Evolutionary conservation across 108 stramenopile species (phyloP).

Genomic region (Licmophora abbreviata): DNA sequence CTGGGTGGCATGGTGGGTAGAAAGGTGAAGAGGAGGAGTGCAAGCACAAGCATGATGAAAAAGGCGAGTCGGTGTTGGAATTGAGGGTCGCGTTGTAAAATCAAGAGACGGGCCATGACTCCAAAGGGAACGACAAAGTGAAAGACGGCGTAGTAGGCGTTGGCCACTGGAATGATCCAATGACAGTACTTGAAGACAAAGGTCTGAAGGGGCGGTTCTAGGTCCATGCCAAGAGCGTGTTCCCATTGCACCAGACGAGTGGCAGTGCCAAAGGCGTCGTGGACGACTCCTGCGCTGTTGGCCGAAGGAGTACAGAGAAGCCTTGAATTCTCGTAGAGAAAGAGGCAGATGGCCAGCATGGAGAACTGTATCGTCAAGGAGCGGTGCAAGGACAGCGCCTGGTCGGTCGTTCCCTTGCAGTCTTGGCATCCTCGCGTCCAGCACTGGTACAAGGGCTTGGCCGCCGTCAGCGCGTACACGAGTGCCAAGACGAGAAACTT

Average conservation of each 20-base stretch:
- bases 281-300: neutral
- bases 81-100: neutral
- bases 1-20: constrained; percentile 8
- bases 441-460: neutral
- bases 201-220: constrained; percentile 1
- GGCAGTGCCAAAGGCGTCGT: neutral
- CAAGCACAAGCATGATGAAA: constrained; percentile 3
- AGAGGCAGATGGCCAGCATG: neutral
- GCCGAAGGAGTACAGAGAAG: neutral
- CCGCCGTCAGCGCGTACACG: neutral
- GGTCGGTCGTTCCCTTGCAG: neutral
- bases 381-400: neutral
- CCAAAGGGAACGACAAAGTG: constrained; percentile 1
- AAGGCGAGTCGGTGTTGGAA: constrained; percentile 1
- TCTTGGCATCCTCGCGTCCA: neutral
- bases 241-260: neutral
- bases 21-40: constrained; percentile 4
- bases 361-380: constrained; percentile 1
- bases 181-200: neutral
- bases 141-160: constrained; percentile 1
- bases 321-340: neutral
- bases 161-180: neutral
- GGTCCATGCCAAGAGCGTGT: neutral
- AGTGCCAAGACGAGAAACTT: constrained; percentile 12
- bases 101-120: neutral